Evolutionary conservation across 768 basidiomycete species (phyloP), one percentile per base, ranked within the genome.

Genomic region (Termitomyces heimii): DNA sequence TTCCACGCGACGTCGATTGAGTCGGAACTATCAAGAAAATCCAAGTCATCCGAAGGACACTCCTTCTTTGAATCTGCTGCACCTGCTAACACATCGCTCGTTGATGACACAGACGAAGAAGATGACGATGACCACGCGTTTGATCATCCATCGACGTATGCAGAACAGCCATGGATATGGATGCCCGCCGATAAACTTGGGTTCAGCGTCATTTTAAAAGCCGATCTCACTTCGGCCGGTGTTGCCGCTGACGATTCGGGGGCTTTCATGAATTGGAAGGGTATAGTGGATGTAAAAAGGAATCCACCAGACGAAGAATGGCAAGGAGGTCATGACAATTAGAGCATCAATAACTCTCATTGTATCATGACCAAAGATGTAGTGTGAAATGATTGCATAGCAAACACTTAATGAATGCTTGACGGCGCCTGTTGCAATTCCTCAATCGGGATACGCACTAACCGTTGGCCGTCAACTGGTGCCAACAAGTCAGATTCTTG

Each of bases 361-460:
- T n/a, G 39, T 53, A 43, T 53, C 29, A 35, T 22, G 39, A 37
- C 22, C 37, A 12, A 26, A 46, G 22, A 34, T 43, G 14, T 34
- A 29, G 16, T 28, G 12, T 28, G n/a, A 29, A 28, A 39, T 16
- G 22, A 22, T 49, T 6, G 24, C 28, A 44, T 2, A 24, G 14
- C n/a, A n/a, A 26, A 47, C n/a, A n/a, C 54, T 51, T 48, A 47
- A 20, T 12, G 40, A 28, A 20, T 62, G 32, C 63, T 55, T 59
- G 50, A 66, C 4, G 67, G 59, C 55, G 61, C 62, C 59, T 67
- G 64, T 61, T 82, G 80, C 43, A 89, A 65, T 43, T 86, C 85
- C 54, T 89, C 87, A 35, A 89, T 75, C 0, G 87, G 86, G 10
- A 90, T 78, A n/a, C 88, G 85, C 28, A 90, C 86, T 31, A 90